Evolutionary conservation across 257 asterid species (phyloP).

Genomic region (Primulina huaijiensis): DNA sequence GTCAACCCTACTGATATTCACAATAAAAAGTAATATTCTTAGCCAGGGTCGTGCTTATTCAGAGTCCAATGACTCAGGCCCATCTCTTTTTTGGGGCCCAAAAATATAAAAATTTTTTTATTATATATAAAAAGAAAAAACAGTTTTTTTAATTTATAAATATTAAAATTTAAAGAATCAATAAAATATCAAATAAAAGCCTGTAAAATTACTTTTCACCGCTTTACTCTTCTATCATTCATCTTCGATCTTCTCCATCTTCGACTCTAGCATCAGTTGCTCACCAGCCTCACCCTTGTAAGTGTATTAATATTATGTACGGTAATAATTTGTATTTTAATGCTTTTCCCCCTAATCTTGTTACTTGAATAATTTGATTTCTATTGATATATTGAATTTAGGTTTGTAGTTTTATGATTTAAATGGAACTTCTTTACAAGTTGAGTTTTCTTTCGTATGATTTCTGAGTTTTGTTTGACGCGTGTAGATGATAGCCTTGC

Average conservation of each 20-base stretch:
- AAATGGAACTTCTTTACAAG: neutral
- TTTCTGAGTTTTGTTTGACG: slow-evolving; percentile 13
- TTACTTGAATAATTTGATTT: neutral
- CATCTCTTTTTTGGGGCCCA: too few relatives aligned
- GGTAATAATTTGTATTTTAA: neutral
- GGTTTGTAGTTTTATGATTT: neutral
- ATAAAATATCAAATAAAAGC: neutral
- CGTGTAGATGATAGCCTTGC: neutral
- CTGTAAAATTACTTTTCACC: slow-evolving; percentile 32
- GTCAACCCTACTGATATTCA: too few relatives aligned
- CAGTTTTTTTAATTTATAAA: too few relatives aligned
- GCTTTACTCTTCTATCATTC: slow-evolving; percentile 28
- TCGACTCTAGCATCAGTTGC: slow-evolving; percentile 24
- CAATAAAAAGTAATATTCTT: too few relatives aligned
- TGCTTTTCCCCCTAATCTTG: neutral
- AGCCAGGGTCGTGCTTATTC: too few relatives aligned
- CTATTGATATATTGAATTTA: neutral
- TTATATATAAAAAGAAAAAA: too few relatives aligned
- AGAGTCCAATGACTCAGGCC: too few relatives aligned
- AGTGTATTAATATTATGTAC: slow-evolving; percentile 7
- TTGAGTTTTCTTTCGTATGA: neutral
- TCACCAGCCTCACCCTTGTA: neutral
- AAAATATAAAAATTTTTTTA: too few relatives aligned
- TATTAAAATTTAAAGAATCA: too few relatives aligned
- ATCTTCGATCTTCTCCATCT: slow-evolving; percentile 20